These are phyloP conservation scores for Solanum chilense DNA, from an alignment of 257 asterid species.

Conservation along the genomic window DNA sequence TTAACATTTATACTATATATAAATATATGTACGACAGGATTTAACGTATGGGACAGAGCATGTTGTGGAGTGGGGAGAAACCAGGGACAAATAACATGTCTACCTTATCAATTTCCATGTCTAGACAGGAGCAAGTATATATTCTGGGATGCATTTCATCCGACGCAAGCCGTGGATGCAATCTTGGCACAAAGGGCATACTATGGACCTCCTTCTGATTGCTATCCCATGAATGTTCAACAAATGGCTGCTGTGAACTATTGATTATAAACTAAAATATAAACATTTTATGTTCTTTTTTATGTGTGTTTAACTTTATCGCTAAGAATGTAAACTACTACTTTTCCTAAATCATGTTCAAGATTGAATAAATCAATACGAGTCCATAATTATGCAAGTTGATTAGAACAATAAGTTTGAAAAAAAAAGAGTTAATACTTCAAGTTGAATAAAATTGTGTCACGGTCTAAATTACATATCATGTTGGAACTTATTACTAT, in stretches of 20 bases:
- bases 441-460: background rate
- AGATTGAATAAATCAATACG: background rate
- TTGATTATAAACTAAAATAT: background rate
- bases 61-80: slow-evolving; percentile 84
- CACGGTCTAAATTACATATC: background rate
- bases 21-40: slow-evolving; percentile 18
- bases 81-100: slow-evolving; percentile 69
- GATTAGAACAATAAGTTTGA: background rate
- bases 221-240: slow-evolving; percentile 59
- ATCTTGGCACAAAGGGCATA: slow-evolving; percentile 63
- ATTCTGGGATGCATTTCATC: slow-evolving; percentile 92
- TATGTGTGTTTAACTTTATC: background rate
- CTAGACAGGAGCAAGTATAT: slow-evolving; percentile 41
- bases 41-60: slow-evolving; percentile 47
- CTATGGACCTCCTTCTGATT: slow-evolving; percentile 51
- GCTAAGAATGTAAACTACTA: background rate
- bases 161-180: slow-evolving; percentile 58
- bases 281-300: background rate
- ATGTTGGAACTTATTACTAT: background rate
- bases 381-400: background rate
- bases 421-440: background rate
- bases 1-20: background rate
- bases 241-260: slow-evolving; percentile 56
- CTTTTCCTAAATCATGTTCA: background rate
- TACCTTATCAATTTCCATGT: slow-evolving; percentile 51